Percentiles rank a stretch among this genome's conserved stretches.
Conservation (phyloP, 345 rosid species). For the Eucalyptus globulus region DNA sequence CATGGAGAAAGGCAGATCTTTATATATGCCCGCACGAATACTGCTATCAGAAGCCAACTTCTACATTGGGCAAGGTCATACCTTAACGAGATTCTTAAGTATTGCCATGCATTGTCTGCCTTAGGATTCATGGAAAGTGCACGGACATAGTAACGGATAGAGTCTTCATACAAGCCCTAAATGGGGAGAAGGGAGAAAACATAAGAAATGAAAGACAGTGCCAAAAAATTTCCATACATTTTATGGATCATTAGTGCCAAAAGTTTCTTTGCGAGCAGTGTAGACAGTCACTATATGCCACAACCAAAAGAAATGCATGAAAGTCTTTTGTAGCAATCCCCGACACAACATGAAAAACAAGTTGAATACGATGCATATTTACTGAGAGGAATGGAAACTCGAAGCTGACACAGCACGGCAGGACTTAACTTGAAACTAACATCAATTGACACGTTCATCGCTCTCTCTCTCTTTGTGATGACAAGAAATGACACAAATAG, state of each 20-base stretch:
- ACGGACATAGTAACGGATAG: constrained; percentile 85
- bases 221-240: not conserved
- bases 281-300: not conserved
- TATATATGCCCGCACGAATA: not conserved
- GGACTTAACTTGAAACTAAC: not conserved
- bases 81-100: constrained; percentile 93
- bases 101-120: constrained; percentile 99
- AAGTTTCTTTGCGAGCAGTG: not conserved
- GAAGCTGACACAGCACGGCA: not conserved
- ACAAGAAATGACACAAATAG: not conserved
- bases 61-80: not conserved
- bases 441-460: not conserved
- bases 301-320: not conserved
- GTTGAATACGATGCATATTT: not conserved
- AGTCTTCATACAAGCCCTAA: constrained; percentile 89
- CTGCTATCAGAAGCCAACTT: not conserved
- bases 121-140: constrained; percentile 99
- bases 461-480: not conserved
- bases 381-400: not conserved
- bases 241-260: not conserved
- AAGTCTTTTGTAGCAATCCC: not conserved
- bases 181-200: not conserved
- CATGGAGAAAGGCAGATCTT: not conserved
- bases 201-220: not conserved
- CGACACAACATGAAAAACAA: not conserved